phyloP scores from a whole-genome alignment of 1,139 yeast genomes.

The Blastobotrys arbuscula region DNA sequence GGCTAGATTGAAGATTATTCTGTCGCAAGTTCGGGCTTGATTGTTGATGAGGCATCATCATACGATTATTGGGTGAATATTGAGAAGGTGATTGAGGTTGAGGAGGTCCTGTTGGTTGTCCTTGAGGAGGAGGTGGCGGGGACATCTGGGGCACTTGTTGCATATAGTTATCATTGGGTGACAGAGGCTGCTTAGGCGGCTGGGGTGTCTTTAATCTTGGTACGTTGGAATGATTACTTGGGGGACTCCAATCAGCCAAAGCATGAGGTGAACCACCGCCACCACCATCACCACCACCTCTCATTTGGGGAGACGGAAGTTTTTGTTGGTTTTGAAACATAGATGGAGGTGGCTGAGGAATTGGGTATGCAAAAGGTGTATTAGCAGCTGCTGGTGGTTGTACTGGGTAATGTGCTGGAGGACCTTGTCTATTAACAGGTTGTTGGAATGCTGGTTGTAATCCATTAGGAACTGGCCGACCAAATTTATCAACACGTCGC shows the following conservation, averaged over 20 bases:
- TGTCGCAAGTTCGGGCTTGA: slow-evolving; percentile 8
- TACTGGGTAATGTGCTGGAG: neutral
- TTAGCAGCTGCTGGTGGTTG: neutral
- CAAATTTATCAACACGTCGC: neutral
- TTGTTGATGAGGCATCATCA: slow-evolving; percentile 10
- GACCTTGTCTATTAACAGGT: neutral
- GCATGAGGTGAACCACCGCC: neutral
- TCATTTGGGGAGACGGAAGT: neutral
- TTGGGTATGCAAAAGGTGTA: slow-evolving; percentile 2
- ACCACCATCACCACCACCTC: neutral
- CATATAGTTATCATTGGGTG: slow-evolving; percentile 4
- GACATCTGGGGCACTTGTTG: neutral
- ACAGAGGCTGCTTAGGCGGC: slow-evolving; percentile 12
- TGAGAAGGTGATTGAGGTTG: slow-evolving; percentile 27
- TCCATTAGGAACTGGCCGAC: neutral
- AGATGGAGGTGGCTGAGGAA: slow-evolving; percentile 12
- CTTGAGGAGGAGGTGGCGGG: slow-evolving; percentile 1
- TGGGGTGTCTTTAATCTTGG: slow-evolving; percentile 12
- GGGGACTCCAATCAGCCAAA: slow-evolving; percentile 7
- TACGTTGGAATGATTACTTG: slow-evolving; percentile 6
- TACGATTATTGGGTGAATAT: slow-evolving; percentile 14
- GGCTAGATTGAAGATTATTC: neutral
- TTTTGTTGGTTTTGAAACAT: slow-evolving; percentile 11
- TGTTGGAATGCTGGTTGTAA: slow-evolving; percentile 7
- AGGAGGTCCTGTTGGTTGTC: slow-evolving; percentile 2